These are phyloP conservation scores for Cryphonectria japonica DNA, from an alignment of 2,329 filamentous ascomycete genomes.

Conservation along the genomic window DNA sequence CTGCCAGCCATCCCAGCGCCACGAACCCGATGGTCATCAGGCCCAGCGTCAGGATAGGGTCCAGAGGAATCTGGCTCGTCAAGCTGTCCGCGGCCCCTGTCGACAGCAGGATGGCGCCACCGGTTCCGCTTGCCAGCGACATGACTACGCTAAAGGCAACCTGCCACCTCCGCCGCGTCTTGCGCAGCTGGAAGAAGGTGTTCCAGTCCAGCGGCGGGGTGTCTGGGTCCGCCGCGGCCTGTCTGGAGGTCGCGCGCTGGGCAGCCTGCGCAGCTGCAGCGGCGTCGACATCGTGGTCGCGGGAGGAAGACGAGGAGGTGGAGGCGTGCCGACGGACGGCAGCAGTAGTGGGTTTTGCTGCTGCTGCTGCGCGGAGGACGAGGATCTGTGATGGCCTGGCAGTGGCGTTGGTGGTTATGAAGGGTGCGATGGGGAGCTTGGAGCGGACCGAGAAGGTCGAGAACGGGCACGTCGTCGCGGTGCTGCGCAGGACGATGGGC, in stretches of 20 bases:
- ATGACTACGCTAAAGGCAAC: conserved; percentile 74
- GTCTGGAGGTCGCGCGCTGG: conserved; percentile 21
- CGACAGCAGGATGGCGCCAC: conserved; percentile 68
- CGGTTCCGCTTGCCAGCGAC: conserved; percentile 63
- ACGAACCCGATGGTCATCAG: conserved; percentile 76
- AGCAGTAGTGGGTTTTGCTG: conserved; percentile 16
- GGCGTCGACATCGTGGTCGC: conserved; percentile 29
- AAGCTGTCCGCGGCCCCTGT: conserved; percentile 73
- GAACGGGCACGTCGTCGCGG: conserved; percentile 37
- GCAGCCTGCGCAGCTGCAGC: conserved; percentile 33
- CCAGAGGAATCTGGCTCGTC: conserved; percentile 75
- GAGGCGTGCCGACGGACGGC: conserved; percentile 35
- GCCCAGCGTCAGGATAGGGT: conserved; percentile 85
- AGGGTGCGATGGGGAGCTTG: conserved; percentile 30
- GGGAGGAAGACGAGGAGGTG: conserved; percentile 22
- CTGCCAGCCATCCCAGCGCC: conserved; percentile 85
- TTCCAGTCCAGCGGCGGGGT: conserved; percentile 75
- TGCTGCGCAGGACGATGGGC: conserved; percentile 35
- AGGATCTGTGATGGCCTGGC: conserved; percentile 25
- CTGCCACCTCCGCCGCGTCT: conserved; percentile 82
- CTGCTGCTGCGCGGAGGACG: conserved; percentile 26
- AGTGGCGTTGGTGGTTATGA: conserved; percentile 32
- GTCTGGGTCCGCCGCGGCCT: conserved; percentile 34
- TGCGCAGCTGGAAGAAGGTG: conserved; percentile 87
- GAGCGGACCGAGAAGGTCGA: conserved; percentile 34